These are phyloP conservation scores for Talinum fruticosum DNA, from an alignment of 148 eudicot species.

Conservation along the genomic window DNA sequence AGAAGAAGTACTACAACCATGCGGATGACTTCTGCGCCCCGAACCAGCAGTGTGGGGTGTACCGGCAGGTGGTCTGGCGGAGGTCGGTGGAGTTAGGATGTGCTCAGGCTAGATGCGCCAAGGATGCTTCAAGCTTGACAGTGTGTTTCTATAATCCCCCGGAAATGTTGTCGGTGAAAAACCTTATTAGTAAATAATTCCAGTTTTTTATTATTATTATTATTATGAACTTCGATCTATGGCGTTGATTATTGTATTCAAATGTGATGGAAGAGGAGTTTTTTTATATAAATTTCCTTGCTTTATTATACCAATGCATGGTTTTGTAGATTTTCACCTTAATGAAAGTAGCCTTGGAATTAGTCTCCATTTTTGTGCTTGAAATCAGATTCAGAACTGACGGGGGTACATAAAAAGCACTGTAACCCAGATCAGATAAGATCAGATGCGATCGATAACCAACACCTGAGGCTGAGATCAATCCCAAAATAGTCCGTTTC, in stretches of 20 bases:
- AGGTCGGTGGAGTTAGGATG: constrained; percentile 66
- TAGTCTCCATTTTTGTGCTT: not conserved
- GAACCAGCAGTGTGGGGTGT: constrained; percentile 57
- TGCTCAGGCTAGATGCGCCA: constrained; percentile 46
- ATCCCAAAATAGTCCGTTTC: no score
- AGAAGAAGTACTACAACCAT: constrained; percentile 53
- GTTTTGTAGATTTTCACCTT: not conserved
- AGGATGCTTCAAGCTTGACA: constrained; percentile 42
- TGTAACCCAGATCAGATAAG: no score
- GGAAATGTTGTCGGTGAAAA: constrained; percentile 65
- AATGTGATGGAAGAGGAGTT: not conserved
- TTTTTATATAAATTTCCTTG: not conserved
- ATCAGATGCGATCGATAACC: no score
- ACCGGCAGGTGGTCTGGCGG: constrained; percentile 85
- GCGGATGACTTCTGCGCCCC: constrained; percentile 41
- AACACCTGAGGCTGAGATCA: no score
- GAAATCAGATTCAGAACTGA: no score
- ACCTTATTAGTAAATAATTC: constrained; percentile 53
- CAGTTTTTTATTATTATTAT: no score
- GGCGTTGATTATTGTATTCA: not conserved
- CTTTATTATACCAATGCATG: not conserved
- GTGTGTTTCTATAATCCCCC: constrained; percentile 80
- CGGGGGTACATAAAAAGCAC: no score
- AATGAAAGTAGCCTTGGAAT: not conserved
- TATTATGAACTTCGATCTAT: not conserved